Base-by-base conservation (phyloP, 164 flowering plant genomes). In the Echeveria elegans region DNA sequence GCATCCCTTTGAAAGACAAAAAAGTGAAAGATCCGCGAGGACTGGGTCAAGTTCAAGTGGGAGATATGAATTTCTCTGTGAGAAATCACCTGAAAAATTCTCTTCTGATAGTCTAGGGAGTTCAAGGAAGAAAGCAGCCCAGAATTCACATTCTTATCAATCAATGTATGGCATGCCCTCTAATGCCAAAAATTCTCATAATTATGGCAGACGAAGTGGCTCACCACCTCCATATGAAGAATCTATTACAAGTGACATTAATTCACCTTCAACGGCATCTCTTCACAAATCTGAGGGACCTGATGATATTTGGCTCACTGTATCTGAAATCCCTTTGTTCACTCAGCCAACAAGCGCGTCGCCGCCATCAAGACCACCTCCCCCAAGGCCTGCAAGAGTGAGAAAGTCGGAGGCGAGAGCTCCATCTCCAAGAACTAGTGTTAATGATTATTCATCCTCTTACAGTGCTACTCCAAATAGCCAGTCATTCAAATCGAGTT, bases 291-390 rank as follows among this genome's bases (percentile, higher is more conserved):
- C 66, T 65, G 87, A 80, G 15, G 68, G 81, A 63, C 66, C 68
- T 65, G 90, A 83, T 75, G 93, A 89, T 64, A 47, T 89, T 62
- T 94, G 99, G 99, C 81, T 94, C 26, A 83, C 89, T 62, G 99
- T 94, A 48, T 83, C 88, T 37, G 97, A 91, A 73, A 71, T 94
- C 75, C 96, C 90, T 76, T 90, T 94, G 67, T 86, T 80, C 68
- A 94, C 99, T 6, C 90, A 85, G 69, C 99, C 96, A 12, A 89
- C 97, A 65, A 77, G 79, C 78, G 93, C 96, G 66, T 96, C 99
- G 56, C 97, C 99, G 21, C 99, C 99, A 72, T 85, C 97, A 72
- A 89, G 99, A 72, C 97, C 96, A 9, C 97, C 97, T 52, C 97
- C 97, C 67, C 82, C 91, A 19, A 81, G 85, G 73, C 89, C 93